A percentile compares a stretch with the other conserved stretches of the same genome.
These are phyloP conservation scores for Russula earlei DNA, from an alignment of 768 basidiomycete genomes.

Conservation along the genomic window DNA sequence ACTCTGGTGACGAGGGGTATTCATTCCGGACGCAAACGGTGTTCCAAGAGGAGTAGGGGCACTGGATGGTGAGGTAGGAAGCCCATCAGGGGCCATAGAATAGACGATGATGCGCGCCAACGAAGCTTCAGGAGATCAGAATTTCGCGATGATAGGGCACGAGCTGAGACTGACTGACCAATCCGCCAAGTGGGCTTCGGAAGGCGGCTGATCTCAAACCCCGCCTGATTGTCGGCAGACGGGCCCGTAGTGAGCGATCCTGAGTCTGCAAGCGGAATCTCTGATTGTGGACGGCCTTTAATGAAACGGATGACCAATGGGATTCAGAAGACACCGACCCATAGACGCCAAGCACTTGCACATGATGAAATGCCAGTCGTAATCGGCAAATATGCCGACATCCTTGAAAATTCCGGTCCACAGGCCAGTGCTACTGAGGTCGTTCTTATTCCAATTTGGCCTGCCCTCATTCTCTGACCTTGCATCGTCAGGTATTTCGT, in stretches of 20 bases:
- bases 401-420: conserved; percentile 49
- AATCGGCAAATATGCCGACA: conserved; percentile 75
- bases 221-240: conserved; percentile 60
- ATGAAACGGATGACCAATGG: background rate
- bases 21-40: conserved; percentile 54
- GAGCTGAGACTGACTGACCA: conserved; percentile 33
- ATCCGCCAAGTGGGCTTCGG: conserved; percentile 71
- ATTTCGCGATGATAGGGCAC: conserved; percentile 13
- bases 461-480: conserved; percentile 52
- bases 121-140: conserved; percentile 40
- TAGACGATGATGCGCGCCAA: conserved; percentile 82
- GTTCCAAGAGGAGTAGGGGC: conserved; percentile 68
- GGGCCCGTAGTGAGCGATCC: conserved; percentile 71
- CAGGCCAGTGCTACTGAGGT: conserved; percentile 30
- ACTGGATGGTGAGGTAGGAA: conserved; percentile 47
- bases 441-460: conserved; percentile 42
- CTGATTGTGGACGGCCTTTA: conserved; percentile 28
- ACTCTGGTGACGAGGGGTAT: conserved; percentile 43
- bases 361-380: conserved; percentile 82
- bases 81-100: conserved; percentile 68
- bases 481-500: conserved; percentile 62
- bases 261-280: conserved; percentile 62
- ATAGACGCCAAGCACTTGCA: conserved; percentile 79
- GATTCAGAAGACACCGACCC: conserved; percentile 38
- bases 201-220: conserved; percentile 63